Base-by-base conservation (phyloP, 306 rosid genomes). In the Prunus fruticosa region DNA sequence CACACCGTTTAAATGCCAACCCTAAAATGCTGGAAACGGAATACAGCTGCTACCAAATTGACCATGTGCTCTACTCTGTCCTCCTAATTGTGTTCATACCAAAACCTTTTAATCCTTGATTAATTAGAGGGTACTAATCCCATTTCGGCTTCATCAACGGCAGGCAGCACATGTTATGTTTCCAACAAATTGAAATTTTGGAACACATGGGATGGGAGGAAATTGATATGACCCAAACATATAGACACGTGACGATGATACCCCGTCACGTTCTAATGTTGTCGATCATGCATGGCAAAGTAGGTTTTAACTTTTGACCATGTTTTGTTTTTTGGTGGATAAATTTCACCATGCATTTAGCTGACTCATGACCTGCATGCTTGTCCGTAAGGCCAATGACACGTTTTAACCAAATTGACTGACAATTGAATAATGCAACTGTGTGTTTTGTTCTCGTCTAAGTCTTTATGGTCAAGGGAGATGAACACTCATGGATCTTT, bases 141-240 rank as follows among this genome's bases (percentile, higher is more conserved):
- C 11, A 25, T 45, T 25, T n/a, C 30, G 5, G 47, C 28, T 19
- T 49, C 75, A 11, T 62, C 47, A 50, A 78, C 43, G 73, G 63
- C 70, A 16, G 22, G 70, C 43, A 63, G 70, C 87, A 87, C 91
- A 78, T 87, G 89, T 69, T 69, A 50, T 80, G 91, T 84, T 78
- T 78, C 28, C 53, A 61, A 45, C 47, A 28, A 12, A 11, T 53
- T 46, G 20, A 66, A 76, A 53, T 9, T 38, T n/a, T 13, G 25
- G 64, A 76, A 76, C 67, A 65, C 72, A 54, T 67, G 78, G 72
- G 52, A n/a, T 64, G 43, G 64, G 64, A 27, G 50, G 54, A 52
- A 32, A 32, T 25, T 71, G 75, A 30, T 12, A 19, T 6, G 75
- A 56, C 27, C 43, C 50, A 2, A 53, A 22, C 67, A 6, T 43